Conservation (phyloP, 139 green algal species). For the Coccomyxa sp. region DNA sequence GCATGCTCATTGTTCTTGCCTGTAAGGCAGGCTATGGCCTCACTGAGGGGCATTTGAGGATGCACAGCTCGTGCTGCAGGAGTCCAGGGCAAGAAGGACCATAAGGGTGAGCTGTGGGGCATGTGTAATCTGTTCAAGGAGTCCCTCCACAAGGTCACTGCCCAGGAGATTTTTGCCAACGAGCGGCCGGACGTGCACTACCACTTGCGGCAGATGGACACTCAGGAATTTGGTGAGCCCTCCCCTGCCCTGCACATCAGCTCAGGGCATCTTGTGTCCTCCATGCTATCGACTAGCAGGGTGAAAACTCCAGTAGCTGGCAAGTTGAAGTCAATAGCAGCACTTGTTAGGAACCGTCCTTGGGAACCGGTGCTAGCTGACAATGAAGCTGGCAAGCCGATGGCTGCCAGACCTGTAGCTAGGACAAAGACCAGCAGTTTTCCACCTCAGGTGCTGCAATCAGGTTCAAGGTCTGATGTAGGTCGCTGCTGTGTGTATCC, state of each 20-base stretch:
- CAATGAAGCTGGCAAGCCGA: too few relatives aligned
- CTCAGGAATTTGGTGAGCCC: not conserved
- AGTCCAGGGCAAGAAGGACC: conserved; percentile 23
- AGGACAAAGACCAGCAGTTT: not conserved
- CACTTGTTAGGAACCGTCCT: not conserved
- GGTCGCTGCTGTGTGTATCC: not conserved
- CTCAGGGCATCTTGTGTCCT: too few relatives aligned
- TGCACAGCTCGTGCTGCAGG: not conserved
- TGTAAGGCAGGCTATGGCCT: not conserved
- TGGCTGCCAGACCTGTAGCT: not conserved
- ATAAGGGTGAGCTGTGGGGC: conserved; percentile 57
- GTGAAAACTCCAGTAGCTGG: not conserved
- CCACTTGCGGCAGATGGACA: conserved; percentile 5
- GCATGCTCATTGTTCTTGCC: not conserved
- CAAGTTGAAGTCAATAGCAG: not conserved
- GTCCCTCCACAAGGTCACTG: conserved; percentile 19
- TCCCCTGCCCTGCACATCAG: not conserved
- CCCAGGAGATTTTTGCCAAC: conserved; percentile 23
- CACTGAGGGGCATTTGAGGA: not conserved
- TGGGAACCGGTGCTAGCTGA: too few relatives aligned
- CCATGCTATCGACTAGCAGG: not conserved
- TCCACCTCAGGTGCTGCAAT: not conserved
- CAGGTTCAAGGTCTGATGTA: not conserved
- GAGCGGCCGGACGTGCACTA: not conserved
- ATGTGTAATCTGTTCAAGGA: conserved; percentile 48